Evolutionary conservation across 768 basidiomycete genomes (phyloP), one percentile per base, ranked within the genome.

Genomic region (Peribolospora baueri): DNA sequence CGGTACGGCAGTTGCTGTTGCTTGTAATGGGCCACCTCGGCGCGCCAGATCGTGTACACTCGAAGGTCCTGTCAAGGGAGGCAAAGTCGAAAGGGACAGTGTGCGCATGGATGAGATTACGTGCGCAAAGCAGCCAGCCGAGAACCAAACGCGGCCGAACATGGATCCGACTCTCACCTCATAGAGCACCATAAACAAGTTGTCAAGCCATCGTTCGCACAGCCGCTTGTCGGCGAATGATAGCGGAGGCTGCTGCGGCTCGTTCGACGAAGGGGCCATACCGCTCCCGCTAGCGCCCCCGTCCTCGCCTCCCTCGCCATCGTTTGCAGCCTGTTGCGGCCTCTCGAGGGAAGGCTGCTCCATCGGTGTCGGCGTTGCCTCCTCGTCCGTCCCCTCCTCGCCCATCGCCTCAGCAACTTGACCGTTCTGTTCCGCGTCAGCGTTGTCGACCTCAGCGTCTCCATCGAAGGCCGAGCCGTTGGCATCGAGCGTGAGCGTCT

Each of bases 1-100:
- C 87, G 79, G 66, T 98, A 98, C 0, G 90, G 88, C 56, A 97
- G 83, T 60, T 93, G 90, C 66, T 97, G 91, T 3, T 87, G 90
- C 66, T 93, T 97, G 76, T 93, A 98, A 65, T 98, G 93, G 0
- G 90, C 88, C 8, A 95, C 84, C 65, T 97, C 93, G 3, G 93
- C 91, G 36, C 93, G 77, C 77, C 91, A 98, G 63, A 98, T 97
- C 1, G 93, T 98, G 82, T 91, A 97, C 4, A 98, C 84, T 11
- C 93, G 79, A 45, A 98, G 72, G 66, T 98, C 93, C 85, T 90
- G 58, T 5, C 46, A 2, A 39, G 42, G 4, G 14, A 43, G 13
- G 7, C 11, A 52, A 9, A n/a, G 41, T 25, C n/a, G 13, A 39
- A 13, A 39, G 42, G 42, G n/a, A 4, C 5, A 54, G 37, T 54